A percentile compares a stretch with the other conserved stretches of the same genome.
Evolutionary conservation across 805 yeast species (phyloP).

Genomic region (Candida germanica): DNA sequence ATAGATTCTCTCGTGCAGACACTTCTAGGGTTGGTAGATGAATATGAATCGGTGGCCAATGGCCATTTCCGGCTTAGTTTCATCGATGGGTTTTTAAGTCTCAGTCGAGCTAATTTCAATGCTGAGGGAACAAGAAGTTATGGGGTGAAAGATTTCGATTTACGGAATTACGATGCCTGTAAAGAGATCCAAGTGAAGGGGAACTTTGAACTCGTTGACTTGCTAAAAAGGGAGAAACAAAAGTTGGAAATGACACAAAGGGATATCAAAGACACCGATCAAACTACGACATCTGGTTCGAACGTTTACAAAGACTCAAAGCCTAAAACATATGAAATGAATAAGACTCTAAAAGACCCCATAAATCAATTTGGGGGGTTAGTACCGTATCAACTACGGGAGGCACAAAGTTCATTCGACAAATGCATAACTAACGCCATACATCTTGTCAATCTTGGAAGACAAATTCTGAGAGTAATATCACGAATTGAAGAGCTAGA

Average conservation of each 20-base stretch:
- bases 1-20: constrained; percentile 11
- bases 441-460: constrained; percentile 18
- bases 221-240: neutral
- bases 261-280: neutral
- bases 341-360: constrained; percentile 27
- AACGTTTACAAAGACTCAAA: neutral
- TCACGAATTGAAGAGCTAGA: constrained; percentile 11
- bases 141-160: constrained; percentile 43
- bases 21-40: constrained; percentile 29
- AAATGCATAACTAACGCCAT: constrained; percentile 26
- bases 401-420: constrained; percentile 21
- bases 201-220: constrained; percentile 2
- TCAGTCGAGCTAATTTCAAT: constrained; percentile 47
- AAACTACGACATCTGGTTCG: neutral
- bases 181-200: constrained; percentile 13
- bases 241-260: neutral
- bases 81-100: constrained; percentile 34
- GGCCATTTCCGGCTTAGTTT: constrained; percentile 19
- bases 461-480: constrained; percentile 18
- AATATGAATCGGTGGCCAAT: constrained; percentile 28
- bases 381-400: constrained; percentile 20
- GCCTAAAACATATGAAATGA: neutral
- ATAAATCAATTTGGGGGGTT: constrained; percentile 47
- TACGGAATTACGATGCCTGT: constrained; percentile 27
- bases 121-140: constrained; percentile 22